phyloP scores from a whole-genome alignment of 2,329 filamentous ascomycete species.

The Paraphoma chrysanthemicola region DNA sequence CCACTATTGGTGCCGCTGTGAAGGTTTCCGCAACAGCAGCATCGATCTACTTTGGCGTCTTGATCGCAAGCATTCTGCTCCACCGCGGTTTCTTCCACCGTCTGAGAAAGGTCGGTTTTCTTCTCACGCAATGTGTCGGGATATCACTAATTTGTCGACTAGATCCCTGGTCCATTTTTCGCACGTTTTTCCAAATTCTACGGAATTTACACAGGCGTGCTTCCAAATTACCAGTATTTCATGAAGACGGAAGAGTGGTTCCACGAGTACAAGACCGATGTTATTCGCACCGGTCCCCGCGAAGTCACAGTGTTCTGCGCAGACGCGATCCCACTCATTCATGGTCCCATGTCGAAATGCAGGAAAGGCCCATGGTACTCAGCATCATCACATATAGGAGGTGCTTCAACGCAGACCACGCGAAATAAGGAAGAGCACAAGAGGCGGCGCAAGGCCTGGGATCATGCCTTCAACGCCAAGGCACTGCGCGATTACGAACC shows the following conservation, averaged over 20 bases:
- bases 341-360: constrained; percentile 39
- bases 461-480: constrained; percentile 41
- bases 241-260: constrained; percentile 31
- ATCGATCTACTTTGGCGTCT: constrained; percentile 27
- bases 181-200: constrained; percentile 50
- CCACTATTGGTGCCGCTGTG: constrained; percentile 14
- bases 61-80: constrained; percentile 44
- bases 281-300: constrained; percentile 43
- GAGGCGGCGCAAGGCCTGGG: constrained; percentile 41
- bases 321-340: constrained; percentile 37
- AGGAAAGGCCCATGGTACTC: constrained; percentile 39
- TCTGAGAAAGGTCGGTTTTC: constrained; percentile 33
- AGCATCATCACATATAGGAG: constrained; percentile 19
- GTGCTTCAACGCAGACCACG: constrained; percentile 33
- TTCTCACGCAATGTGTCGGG: too few species aligned
- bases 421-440: constrained; percentile 40
- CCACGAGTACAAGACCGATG: constrained; percentile 37
- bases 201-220: constrained; percentile 32
- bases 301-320: constrained; percentile 39
- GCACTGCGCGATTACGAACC: constrained; percentile 46
- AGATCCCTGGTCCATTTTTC: constrained; percentile 49
- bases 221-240: constrained; percentile 33
- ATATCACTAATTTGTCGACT: background rate
- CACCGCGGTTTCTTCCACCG: constrained; percentile 53
- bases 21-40: constrained; percentile 15